These are phyloP conservation scores for Cyberlindnera maclurae DNA, from an alignment of 805 yeast species.

Conservation along the genomic window DNA sequence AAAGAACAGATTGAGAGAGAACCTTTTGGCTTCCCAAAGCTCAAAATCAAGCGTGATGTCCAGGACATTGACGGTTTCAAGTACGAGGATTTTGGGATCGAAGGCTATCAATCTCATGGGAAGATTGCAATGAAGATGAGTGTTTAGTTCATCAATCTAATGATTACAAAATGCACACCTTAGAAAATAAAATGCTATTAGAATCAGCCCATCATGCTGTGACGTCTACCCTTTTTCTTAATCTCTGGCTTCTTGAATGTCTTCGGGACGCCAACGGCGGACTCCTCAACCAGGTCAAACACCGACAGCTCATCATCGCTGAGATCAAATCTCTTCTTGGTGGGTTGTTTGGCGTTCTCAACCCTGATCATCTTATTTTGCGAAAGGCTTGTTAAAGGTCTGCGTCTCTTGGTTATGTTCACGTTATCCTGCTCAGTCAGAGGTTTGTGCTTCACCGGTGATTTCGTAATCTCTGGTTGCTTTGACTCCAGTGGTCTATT, in stretches of 20 bases:
- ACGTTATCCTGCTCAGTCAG: constrained; percentile 16
- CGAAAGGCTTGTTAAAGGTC: constrained; percentile 14
- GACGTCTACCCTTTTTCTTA: constrained; percentile 19
- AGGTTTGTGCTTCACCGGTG: constrained; percentile 10
- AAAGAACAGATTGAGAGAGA: constrained; percentile 67
- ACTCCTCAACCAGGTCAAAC: constrained; percentile 25
- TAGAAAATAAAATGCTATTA: not conserved
- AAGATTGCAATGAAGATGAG: constrained; percentile 96
- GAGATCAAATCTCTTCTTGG: constrained; percentile 5
- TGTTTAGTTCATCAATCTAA: constrained; percentile 40
- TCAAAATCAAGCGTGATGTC: constrained; percentile 62
- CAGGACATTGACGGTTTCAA: constrained; percentile 77
- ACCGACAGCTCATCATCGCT: constrained; percentile 22
- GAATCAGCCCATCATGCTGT: constrained; percentile 16
- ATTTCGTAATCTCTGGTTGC: not conserved
- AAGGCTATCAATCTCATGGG: constrained; percentile 72
- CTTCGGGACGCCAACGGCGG: constrained; percentile 23
- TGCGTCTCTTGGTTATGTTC: constrained; percentile 24
- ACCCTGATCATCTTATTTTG: constrained; percentile 15
- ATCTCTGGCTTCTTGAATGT: constrained; percentile 22
- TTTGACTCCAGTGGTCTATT: not conserved
- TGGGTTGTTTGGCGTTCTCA: constrained; percentile 1
- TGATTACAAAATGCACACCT: not conserved
- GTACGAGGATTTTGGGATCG: constrained; percentile 80
- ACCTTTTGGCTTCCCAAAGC: constrained; percentile 77